Evolutionary conservation across 352 stramenopile species (phyloP).

Genomic region (Globisporangium megalacanthum): DNA sequence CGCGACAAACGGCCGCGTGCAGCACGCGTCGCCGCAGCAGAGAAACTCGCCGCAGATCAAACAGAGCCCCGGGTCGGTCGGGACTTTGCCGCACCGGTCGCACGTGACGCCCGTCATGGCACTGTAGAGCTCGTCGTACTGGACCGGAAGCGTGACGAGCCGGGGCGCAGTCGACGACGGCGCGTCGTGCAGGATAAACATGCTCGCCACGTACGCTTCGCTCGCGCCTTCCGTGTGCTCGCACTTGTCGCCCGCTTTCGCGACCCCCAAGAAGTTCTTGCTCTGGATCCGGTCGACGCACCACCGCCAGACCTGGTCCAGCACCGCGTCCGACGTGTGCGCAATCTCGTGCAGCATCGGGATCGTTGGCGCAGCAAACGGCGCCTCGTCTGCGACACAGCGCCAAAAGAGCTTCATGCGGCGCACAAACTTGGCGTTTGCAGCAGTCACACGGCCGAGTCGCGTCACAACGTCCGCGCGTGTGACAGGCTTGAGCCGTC

Average conservation of each 20-base stretch:
- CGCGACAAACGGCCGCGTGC: conserved; percentile 68
- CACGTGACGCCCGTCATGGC: conserved; percentile 64
- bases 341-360: conserved; percentile 56
- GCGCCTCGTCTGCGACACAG: conserved; percentile 42
- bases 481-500: conserved; percentile 54
- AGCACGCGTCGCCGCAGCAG: conserved; percentile 83
- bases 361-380: conserved; percentile 23
- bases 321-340: conserved; percentile 40
- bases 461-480: conserved; percentile 29
- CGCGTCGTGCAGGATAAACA: conserved; percentile 82
- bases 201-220: conserved; percentile 82
- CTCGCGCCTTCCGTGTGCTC: conserved; percentile 83
- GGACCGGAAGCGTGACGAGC: conserved; percentile 72
- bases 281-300: conserved; percentile 80
- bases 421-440: conserved; percentile 64
- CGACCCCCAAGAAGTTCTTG: conserved; percentile 64
- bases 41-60: conserved; percentile 82
- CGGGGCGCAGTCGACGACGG: conserved; percentile 28
- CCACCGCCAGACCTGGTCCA: conserved; percentile 81
- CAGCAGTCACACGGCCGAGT: conserved; percentile 34
- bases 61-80: conserved; percentile 71
- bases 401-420: conserved; percentile 86
- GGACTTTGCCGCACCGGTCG: conserved; percentile 55
- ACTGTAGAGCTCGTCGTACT: conserved; percentile 86
- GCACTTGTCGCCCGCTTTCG: conserved; percentile 71